phyloP scores from a whole-genome alignment of 176 grass and related monocot species.

The Triticum dicoccoides region DNA sequence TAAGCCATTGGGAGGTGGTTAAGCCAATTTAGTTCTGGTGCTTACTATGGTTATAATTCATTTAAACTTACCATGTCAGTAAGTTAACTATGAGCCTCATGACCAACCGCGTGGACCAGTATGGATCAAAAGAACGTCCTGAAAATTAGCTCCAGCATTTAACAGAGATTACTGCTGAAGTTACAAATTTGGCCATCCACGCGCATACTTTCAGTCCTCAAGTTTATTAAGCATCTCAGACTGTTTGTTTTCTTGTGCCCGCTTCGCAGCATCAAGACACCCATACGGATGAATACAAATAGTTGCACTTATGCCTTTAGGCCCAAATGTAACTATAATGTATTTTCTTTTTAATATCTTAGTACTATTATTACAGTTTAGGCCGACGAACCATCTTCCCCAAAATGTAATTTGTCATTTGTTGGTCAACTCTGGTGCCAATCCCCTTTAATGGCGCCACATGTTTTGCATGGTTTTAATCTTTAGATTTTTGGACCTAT shows the following conservation, averaged over 20 bases:
- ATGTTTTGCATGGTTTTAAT: neutral
- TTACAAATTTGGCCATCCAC: neutral
- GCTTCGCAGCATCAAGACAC: neutral
- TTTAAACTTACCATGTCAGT: neutral
- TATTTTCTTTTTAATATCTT: neutral
- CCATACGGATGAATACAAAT: neutral
- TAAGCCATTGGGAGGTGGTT: neutral
- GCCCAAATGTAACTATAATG: neutral
- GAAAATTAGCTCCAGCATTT: neutral
- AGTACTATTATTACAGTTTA: neutral
- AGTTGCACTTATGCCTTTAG: neutral
- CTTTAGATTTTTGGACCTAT: neutral
- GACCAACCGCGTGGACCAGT: neutral
- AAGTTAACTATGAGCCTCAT: neutral
- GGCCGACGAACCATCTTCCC: neutral
- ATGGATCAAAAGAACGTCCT: neutral
- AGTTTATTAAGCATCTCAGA: neutral
- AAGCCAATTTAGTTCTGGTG: neutral
- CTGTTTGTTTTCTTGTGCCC: slow-evolving; percentile 9
- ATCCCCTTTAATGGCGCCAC: neutral
- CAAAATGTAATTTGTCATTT: neutral
- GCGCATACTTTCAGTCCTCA: neutral
- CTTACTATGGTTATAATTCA: neutral
- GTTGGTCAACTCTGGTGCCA: neutral
- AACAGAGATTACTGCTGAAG: neutral